A percentile compares a stretch with the other conserved stretches of the same genome.
Evolutionary conservation across 495 filamentous ascomycete genomes (phyloP).

Genomic region (Xylaria acuta): DNA sequence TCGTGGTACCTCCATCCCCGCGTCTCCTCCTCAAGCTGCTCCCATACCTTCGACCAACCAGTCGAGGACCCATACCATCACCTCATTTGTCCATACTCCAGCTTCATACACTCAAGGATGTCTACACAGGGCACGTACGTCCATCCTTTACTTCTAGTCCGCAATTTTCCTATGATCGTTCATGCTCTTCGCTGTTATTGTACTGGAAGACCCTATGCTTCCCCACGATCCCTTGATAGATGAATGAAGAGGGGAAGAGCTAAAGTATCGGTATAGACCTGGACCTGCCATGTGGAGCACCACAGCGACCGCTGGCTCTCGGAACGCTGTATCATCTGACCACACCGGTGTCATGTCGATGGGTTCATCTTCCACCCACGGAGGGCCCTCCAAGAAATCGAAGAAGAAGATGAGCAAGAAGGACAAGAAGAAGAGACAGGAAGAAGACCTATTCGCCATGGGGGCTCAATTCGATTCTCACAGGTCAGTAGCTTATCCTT

Average conservation of each 20-base stretch:
- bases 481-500: not conserved
- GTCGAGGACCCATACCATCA: not conserved
- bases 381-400: not conserved
- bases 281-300: not conserved
- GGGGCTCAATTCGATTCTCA: conserved; percentile 7
- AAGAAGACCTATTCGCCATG: not conserved
- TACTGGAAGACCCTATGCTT: not conserved
- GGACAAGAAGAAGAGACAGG: conserved; percentile 5
- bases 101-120: not conserved
- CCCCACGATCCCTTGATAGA: not conserved
- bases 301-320: not conserved
- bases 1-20: not conserved
- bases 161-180: not conserved
- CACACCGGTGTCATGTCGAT: not conserved
- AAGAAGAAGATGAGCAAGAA: conserved; percentile 4
- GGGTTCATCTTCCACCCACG: not conserved
- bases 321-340: not conserved
- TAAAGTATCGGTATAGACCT: not conserved
- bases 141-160: not conserved
- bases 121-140: not conserved
- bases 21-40: not conserved
- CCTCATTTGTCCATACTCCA: not conserved
- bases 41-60: not conserved
- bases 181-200: not conserved
- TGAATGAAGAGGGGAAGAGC: not conserved